Evolutionary conservation across 352 stramenopile species (phyloP).

Genomic region (Phytophthora ohioensis): DNA sequence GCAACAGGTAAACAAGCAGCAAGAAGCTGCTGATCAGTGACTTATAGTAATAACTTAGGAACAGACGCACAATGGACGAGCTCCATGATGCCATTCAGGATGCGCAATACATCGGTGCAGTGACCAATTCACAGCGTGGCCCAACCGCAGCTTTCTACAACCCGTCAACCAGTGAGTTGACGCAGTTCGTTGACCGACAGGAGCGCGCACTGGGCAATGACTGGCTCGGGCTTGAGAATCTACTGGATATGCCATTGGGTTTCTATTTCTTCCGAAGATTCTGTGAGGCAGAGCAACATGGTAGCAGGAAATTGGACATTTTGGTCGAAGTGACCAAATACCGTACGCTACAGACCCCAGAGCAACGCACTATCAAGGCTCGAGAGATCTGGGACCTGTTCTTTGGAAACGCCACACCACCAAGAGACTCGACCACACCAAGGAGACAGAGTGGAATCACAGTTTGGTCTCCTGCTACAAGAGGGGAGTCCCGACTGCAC

Average conservation of each 20-base stretch:
- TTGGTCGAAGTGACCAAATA: conserved; percentile 82
- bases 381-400: conserved; percentile 71
- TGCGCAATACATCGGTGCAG: conserved; percentile 88
- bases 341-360: conserved; percentile 52
- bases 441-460: conserved; percentile 18
- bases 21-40: not conserved
- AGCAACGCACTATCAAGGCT: conserved; percentile 59
- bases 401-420: conserved; percentile 33
- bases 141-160: conserved; percentile 80
- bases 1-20: conserved; percentile 1
- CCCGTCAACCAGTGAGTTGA: conserved; percentile 65
- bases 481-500: conserved; percentile 21
- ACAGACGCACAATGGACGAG: conserved; percentile 72
- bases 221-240: conserved; percentile 74
- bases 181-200: conserved; percentile 71
- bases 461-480: conserved; percentile 30
- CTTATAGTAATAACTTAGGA: not conserved
- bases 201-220: conserved; percentile 58
- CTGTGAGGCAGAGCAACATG: conserved; percentile 75
- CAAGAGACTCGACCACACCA: not conserved
- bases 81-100: conserved; percentile 92
- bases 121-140: conserved; percentile 76
- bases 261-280: conserved; percentile 86
- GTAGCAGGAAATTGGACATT: conserved; percentile 70
- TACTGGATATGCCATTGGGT: conserved; percentile 80